These are phyloP conservation scores for Chalaropsis ovoidea DNA, from an alignment of 2,329 filamentous ascomycete species.

Conservation along the genomic window DNA sequence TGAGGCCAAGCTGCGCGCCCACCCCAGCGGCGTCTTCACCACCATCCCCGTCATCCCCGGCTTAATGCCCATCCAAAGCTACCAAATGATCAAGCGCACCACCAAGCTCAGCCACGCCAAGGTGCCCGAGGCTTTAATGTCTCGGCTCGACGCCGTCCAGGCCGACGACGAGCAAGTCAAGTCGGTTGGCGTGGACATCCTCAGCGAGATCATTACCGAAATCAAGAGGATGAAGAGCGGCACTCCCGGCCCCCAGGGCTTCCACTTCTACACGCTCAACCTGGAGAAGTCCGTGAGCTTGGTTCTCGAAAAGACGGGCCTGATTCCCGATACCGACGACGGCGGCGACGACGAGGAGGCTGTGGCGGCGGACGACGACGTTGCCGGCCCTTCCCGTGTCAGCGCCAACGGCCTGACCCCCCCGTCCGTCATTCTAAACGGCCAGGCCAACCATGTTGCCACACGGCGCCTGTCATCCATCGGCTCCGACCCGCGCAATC, in stretches of 20 bases:
- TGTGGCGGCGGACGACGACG: constrained; percentile 21
- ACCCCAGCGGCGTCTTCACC: constrained; percentile 77
- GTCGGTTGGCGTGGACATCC: constrained; percentile 65
- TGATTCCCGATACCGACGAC: constrained; percentile 53
- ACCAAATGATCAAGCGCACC: constrained; percentile 86
- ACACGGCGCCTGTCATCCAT: constrained; percentile 62
- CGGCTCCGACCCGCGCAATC: constrained; percentile 77
- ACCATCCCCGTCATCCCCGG: constrained; percentile 84
- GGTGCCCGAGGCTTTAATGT: constrained; percentile 60
- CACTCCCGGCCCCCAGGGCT: constrained; percentile 51
- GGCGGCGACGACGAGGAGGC: constrained; percentile 36
- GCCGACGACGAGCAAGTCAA: constrained; percentile 76
- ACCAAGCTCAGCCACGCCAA: constrained; percentile 88
- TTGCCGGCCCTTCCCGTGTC: constrained; percentile 28
- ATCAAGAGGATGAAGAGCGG: constrained; percentile 45
- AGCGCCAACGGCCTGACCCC: constrained; percentile 39
- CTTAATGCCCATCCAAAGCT: constrained; percentile 95
- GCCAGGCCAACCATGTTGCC: constrained; percentile 32
- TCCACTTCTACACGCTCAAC: constrained; percentile 97
- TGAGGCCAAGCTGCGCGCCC: constrained; percentile 63
- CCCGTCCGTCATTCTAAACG: constrained; percentile 34
- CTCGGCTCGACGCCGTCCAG: constrained; percentile 60
- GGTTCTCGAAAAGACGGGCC: constrained; percentile 72
- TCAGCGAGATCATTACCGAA: constrained; percentile 72
- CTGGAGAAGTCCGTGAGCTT: constrained; percentile 92